Conservation (phyloP, 2,329 filamentous ascomycete species). For the Ambrosiella cleistominuta region DNA sequence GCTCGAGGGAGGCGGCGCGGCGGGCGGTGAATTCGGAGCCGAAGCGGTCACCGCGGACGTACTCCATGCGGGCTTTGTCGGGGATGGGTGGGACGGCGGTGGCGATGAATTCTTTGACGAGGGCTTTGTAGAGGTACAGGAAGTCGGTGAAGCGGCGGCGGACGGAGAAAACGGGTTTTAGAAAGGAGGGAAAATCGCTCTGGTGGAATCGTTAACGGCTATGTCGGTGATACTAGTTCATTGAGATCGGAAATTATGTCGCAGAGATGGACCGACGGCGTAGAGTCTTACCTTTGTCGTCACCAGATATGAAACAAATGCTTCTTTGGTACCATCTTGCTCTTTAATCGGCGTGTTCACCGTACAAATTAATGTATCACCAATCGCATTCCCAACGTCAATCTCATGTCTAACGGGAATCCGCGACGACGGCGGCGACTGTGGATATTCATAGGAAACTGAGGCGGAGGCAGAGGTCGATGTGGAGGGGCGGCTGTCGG, state of each 20-base stretch:
- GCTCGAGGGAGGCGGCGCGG: conserved; percentile 74
- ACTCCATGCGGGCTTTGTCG: conserved; percentile 98
- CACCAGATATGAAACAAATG: conserved; percentile 89
- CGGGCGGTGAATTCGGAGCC: conserved; percentile 80
- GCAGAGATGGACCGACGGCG: background rate
- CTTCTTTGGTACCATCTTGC: conserved; percentile 89
- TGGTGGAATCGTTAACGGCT: conserved; percentile 20
- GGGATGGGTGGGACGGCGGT: conserved; percentile 86
- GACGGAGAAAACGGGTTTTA: conserved; percentile 59
- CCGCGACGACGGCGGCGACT: conserved; percentile 1
- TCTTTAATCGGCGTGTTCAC: conserved; percentile 81
- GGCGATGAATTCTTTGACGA: conserved; percentile 74
- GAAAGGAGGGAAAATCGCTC: conserved; percentile 90
- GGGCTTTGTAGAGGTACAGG: conserved; percentile 83
- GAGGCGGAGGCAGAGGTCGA: conserved; percentile 1
- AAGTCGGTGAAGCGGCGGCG: conserved; percentile 95
- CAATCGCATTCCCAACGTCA: conserved; percentile 7
- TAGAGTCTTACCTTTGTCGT: conserved; percentile 54
- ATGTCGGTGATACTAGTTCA: background rate
- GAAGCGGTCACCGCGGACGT: conserved; percentile 91
- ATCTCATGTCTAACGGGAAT: conserved; percentile 6
- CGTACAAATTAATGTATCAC: conserved; percentile 57
- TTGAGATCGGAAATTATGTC: background rate
- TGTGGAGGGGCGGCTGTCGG: conserved; percentile 1
- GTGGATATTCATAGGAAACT: conserved; percentile 6